phyloP scores from a whole-genome alignment of 805 yeast species.

The Candida loeiensis region DNA sequence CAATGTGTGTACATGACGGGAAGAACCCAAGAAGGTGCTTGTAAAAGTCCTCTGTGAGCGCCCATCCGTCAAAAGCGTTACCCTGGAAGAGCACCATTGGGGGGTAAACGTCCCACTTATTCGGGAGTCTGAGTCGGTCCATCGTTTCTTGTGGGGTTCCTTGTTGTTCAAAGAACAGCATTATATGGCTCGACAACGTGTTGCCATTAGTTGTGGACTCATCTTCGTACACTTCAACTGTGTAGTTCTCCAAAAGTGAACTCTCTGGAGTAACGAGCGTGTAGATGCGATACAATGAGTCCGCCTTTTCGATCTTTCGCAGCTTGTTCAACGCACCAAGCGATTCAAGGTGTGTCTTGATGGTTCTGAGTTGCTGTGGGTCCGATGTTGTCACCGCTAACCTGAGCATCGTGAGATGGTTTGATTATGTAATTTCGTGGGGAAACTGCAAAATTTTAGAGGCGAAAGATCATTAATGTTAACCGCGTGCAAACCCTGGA shows the following conservation, averaged over 20 bases:
- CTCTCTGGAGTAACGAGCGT: conserved; percentile 8
- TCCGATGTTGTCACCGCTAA: conserved; percentile 1
- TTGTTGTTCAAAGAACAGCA: not conserved
- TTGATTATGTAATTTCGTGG: not conserved
- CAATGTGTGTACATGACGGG: conserved; percentile 52
- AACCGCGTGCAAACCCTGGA: too few relatives aligned
- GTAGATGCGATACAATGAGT: conserved; percentile 12
- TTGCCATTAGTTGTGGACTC: not conserved
- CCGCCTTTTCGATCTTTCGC: conserved; percentile 15
- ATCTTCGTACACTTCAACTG: conserved; percentile 2
- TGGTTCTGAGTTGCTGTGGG: conserved; percentile 15
- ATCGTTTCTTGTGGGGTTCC: not conserved
- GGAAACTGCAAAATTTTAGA: too few relatives aligned
- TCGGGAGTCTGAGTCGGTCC: conserved; percentile 34
- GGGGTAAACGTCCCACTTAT: conserved; percentile 59
- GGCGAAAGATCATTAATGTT: too few relatives aligned
- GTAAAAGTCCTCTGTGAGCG: conserved; percentile 11
- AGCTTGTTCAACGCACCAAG: conserved; percentile 14
- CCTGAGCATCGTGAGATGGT: not conserved
- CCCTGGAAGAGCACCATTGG: conserved; percentile 62
- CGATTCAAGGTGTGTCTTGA: conserved; percentile 19
- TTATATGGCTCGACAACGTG: not conserved
- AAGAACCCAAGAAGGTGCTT: conserved; percentile 12
- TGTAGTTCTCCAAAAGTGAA: not conserved
- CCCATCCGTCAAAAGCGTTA: conserved; percentile 39